Percentiles rank a stretch among this genome's conserved stretches.
phyloP scores from a whole-genome alignment of 441 rosid species.

The Capsella rubella region DNA sequence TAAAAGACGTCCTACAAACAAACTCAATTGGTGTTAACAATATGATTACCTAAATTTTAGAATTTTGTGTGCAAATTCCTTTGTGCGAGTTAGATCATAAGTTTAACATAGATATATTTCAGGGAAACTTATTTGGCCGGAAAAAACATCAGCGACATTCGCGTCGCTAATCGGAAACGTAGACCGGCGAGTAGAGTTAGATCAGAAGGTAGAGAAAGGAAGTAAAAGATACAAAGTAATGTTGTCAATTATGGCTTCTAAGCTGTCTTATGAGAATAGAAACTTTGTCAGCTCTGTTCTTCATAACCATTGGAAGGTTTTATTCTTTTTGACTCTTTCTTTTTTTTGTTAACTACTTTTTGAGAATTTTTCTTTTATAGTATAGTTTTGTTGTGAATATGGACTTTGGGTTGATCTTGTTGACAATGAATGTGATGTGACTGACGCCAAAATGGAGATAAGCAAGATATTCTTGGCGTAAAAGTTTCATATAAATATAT shows the following conservation, averaged over 20 bases:
- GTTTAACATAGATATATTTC: conserved; percentile 5
- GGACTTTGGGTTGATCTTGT: too few relatives aligned
- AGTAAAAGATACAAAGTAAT: conserved; percentile 53
- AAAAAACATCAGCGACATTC: conserved; percentile 52
- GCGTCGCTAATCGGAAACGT: conserved; percentile 49
- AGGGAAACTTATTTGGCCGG: conserved; percentile 58
- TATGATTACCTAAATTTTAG: background rate
- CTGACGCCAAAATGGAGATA: too few relatives aligned
- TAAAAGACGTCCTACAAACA: background rate
- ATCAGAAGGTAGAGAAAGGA: conserved; percentile 42
- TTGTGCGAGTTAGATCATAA: background rate
- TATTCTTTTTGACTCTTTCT: background rate
- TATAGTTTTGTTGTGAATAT: too few relatives aligned
- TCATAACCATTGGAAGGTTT: conserved; percentile 58
- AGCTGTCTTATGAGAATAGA: conserved; percentile 68
- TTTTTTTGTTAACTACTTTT: background rate
- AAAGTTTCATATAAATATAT: background rate
- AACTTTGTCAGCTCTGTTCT: conserved; percentile 51
- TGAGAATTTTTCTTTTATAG: background rate
- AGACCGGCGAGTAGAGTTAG: conserved; percentile 61
- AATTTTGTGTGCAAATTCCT: background rate
- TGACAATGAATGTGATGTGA: too few relatives aligned
- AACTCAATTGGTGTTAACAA: conserved; percentile 10
- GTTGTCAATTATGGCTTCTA: conserved; percentile 76
- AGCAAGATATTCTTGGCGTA: background rate